Evolutionary conservation across 495 filamentous ascomycete species (phyloP).

Genomic region (Astrothelium macrocarpum): DNA sequence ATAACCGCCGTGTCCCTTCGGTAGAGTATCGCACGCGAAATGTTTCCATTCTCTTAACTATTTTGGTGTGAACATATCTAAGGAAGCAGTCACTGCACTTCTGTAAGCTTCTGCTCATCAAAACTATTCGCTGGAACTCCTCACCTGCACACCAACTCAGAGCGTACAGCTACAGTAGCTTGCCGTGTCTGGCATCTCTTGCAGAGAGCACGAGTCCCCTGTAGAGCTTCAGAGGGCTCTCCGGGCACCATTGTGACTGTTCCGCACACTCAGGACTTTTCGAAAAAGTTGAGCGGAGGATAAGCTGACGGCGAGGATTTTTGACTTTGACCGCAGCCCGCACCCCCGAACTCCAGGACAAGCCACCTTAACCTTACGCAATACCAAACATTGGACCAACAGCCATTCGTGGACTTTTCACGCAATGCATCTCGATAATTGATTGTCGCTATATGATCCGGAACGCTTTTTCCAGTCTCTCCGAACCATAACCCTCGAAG

Average conservation of each 20-base stretch:
- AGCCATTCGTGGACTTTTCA: background rate
- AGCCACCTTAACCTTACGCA: background rate
- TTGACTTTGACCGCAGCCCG: background rate
- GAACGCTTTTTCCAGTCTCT: background rate
- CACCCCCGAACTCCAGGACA: background rate
- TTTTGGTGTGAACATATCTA: conserved; percentile 64
- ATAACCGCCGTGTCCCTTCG: conserved; percentile 37
- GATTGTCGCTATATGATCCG: background rate
- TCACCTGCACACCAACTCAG: conserved; percentile 1
- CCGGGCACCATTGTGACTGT: background rate
- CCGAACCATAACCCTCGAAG: background rate
- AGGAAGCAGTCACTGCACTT: conserved; percentile 61
- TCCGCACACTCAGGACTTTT: background rate
- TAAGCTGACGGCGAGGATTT: background rate
- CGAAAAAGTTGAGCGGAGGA: background rate
- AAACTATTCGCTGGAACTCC: background rate
- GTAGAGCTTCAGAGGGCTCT: background rate
- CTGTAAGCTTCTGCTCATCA: background rate
- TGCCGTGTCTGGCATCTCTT: background rate
- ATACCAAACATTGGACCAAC: background rate
- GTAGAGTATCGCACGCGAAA: conserved; percentile 39
- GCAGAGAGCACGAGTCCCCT: background rate
- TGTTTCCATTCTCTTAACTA: conserved; percentile 65
- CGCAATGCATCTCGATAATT: background rate
- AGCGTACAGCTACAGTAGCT: background rate